These are phyloP conservation scores for Boletus pseudopeckii DNA, from an alignment of 768 basidiomycete species.

Conservation along the genomic window DNA sequence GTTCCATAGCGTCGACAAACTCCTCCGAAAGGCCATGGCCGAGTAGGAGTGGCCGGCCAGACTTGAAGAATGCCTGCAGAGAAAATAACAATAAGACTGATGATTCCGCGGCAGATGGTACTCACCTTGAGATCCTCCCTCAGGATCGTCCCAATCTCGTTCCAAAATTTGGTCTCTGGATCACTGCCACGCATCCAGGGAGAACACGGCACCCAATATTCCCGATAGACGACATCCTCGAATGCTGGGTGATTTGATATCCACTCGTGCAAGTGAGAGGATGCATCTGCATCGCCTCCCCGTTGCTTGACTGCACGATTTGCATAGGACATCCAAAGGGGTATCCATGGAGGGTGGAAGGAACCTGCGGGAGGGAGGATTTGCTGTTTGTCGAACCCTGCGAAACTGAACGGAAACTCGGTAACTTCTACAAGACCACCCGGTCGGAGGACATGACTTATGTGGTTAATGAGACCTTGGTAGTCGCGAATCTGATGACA, in stretches of 20 bases:
- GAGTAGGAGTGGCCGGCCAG: slow-evolving; percentile 65
- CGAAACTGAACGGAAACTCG: slow-evolving; percentile 69
- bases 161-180: slow-evolving; percentile 32
- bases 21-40: slow-evolving; percentile 55
- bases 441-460: slow-evolving; percentile 62
- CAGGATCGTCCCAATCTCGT: slow-evolving; percentile 44
- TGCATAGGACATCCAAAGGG: slow-evolving; percentile 60
- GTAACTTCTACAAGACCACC: slow-evolving; percentile 63
- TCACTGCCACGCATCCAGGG: slow-evolving; percentile 40
- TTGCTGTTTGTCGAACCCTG: slow-evolving; percentile 47
- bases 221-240: slow-evolving; percentile 53
- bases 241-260: slow-evolving; percentile 50
- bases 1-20: slow-evolving; percentile 52
- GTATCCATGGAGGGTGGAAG: slow-evolving; percentile 52
- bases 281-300: slow-evolving; percentile 65
- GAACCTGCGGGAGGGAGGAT: slow-evolving; percentile 42
- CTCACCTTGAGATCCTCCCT: slow-evolving; percentile 58
- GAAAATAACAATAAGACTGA: background rate
- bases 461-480: slow-evolving; percentile 58
- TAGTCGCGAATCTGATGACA: slow-evolving; percentile 64
- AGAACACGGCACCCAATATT: slow-evolving; percentile 62
- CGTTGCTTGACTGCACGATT: slow-evolving; percentile 48
- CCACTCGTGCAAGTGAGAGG: slow-evolving; percentile 54
- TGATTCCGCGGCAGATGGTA: background rate
- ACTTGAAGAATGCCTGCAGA: slow-evolving; percentile 58